Percentiles rank a stretch among this genome's conserved stretches.
phyloP scores from a whole-genome alignment of 2,329 filamentous ascomycete genomes.

The Myriangium duriaei region DNA sequence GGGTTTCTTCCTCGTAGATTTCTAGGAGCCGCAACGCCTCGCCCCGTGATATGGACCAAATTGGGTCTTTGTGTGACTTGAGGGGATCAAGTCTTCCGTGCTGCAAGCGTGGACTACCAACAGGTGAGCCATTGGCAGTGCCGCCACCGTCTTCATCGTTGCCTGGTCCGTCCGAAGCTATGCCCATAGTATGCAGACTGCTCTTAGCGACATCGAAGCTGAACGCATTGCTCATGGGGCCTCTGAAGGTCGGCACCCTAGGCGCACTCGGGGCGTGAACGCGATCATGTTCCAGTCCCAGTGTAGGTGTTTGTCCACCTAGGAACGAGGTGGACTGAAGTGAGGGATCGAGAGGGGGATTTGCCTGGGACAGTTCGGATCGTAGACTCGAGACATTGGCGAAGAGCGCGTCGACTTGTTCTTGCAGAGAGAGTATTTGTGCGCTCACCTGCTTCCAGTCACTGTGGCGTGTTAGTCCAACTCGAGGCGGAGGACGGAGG shows the following conservation, averaged over 20 bases:
- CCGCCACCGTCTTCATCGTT: slow-evolving; percentile 51
- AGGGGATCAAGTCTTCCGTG: slow-evolving; percentile 16
- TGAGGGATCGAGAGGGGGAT: slow-evolving; percentile 24
- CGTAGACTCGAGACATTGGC: slow-evolving; percentile 58
- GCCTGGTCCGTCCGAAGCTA: slow-evolving; percentile 51
- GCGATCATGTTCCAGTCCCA: slow-evolving; percentile 13
- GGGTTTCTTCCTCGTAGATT: slow-evolving; percentile 80
- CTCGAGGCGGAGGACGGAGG: too few species aligned
- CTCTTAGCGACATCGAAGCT: slow-evolving; percentile 77
- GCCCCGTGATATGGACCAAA: slow-evolving; percentile 65
- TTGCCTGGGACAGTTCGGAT: slow-evolving; percentile 29
- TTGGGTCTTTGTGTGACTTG: slow-evolving; percentile 53
- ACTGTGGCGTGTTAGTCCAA: slow-evolving; percentile 26
- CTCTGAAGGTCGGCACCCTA: slow-evolving; percentile 54
- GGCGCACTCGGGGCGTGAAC: slow-evolving; percentile 14
- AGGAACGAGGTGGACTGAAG: slow-evolving; percentile 16
- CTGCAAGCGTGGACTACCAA: slow-evolving; percentile 30
- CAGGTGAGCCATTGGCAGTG: slow-evolving; percentile 42
- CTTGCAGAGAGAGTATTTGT: slow-evolving; percentile 63
- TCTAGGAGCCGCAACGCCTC: slow-evolving; percentile 69
- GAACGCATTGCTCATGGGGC: slow-evolving; percentile 74
- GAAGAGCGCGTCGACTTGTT: slow-evolving; percentile 70
- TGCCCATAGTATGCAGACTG: slow-evolving; percentile 82
- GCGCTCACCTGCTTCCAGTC: slow-evolving; percentile 74
- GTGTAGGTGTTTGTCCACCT: slow-evolving; percentile 4